Conservation (phyloP, 805 yeast species). For the Blastobotrys americana region DNA sequence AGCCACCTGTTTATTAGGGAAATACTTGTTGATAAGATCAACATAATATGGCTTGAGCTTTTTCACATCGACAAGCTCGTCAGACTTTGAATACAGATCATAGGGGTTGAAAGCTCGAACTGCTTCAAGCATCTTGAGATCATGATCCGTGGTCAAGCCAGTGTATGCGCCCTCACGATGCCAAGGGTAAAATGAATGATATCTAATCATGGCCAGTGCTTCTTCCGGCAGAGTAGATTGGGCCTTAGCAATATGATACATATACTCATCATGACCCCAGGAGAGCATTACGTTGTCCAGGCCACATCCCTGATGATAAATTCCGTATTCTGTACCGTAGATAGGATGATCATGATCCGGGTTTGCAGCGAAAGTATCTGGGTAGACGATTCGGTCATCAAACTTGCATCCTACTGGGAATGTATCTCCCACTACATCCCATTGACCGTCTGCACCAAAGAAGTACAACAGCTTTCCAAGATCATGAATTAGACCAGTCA, state of each 20-base stretch:
- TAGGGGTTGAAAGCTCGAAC: constrained; percentile 62
- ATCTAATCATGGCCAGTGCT: constrained; percentile 66
- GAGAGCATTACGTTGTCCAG: constrained; percentile 62
- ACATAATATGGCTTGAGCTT: constrained; percentile 50
- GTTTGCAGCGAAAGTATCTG: constrained; percentile 52
- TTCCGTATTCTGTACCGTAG: constrained; percentile 59
- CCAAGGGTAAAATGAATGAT: constrained; percentile 73
- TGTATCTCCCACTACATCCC: constrained; percentile 79
- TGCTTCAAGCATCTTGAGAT: constrained; percentile 51
- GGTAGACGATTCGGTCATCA: constrained; percentile 51
- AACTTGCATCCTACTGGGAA: constrained; percentile 68
- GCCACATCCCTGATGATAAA: constrained; percentile 58
- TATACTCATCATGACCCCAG: constrained; percentile 77
- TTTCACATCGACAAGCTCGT: constrained; percentile 42
- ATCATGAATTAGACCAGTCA: constrained; percentile 67
- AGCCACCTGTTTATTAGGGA: constrained; percentile 50
- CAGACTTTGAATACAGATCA: constrained; percentile 60
- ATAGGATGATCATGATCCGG: constrained; percentile 59
- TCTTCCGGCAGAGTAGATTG: constrained; percentile 58
- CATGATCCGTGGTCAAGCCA: constrained; percentile 58
- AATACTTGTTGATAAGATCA: constrained; percentile 59
- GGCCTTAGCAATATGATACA: constrained; percentile 62
- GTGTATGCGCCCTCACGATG: constrained; percentile 63
- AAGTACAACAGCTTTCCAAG: constrained; percentile 62
- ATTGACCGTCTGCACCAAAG: constrained; percentile 65